Base-by-base conservation (phyloP, 371 early-diverging fungal genomes). In the Saksenaea oblongispora region DNA sequence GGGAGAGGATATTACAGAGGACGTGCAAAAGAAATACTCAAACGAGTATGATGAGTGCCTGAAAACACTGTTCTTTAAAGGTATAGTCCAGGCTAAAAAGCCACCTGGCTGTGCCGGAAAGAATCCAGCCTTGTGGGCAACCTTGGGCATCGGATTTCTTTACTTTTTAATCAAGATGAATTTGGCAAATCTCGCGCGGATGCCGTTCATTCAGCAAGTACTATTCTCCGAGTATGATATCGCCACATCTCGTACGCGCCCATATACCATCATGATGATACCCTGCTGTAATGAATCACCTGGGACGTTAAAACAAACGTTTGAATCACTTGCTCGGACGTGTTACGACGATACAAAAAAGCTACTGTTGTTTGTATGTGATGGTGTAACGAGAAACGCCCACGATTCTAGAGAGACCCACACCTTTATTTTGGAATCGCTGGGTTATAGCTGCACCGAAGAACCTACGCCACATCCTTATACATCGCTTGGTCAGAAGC, bases 281-380 rank as follows among this genome's bases (percentile, higher is more conserved):
- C 80, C 83, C 7, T 82, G 83, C 41, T 78, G 67, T 61, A 64
- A 74, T 3, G 83, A 82, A 54, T 65, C 76, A 1, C 60, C 73
- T 44, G 74, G 74, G 1, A 75, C 64, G 0, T 27, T 87, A 41
- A 79, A 75, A 26, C 73, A 77, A 17, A 80, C 85, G 7, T 42
- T 84, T 1, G 82, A 84, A 36, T 73, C 80, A 0, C 63, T 87
- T 9, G 82, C 78, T 1, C 56, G 80, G 5, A 63, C 82, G 0
- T 65, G 74, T n/a, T 78, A 83, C 56, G 82, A 83, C 15, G 83
- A 83, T 47, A 53, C 60, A 14, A 70, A 69, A 36, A 85, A 79
- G 28, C 57, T 87, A 11, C 56, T 87, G n/a, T 17, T 85, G 34
- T 84, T 87, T 64, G 78, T 83, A 2, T 80, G 80, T 41, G 83